Evolutionary conservation across 129 eudicot genomes (phyloP).

Genomic region (Chrysanthemum seticuspe): DNA sequence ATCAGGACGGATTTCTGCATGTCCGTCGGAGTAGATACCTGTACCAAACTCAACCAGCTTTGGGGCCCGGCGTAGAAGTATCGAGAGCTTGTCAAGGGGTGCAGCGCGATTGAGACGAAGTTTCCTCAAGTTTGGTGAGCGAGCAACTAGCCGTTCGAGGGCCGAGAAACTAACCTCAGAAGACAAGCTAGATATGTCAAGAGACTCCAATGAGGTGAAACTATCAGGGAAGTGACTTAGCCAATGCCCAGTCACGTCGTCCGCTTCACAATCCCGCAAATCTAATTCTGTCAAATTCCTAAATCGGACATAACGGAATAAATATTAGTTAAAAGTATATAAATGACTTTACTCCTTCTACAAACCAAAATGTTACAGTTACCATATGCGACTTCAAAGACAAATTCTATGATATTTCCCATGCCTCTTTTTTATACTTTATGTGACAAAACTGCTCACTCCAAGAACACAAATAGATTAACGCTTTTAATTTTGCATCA

Average conservation of each 20-base stretch:
- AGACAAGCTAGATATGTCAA: slow-evolving; percentile 58
- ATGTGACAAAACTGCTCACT: no score
- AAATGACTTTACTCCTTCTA: not conserved
- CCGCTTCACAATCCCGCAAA: slow-evolving; percentile 79
- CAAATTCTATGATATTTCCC: not conserved
- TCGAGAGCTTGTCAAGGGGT: slow-evolving; percentile 66
- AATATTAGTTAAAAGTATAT: not conserved
- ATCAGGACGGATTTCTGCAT: slow-evolving; percentile 59
- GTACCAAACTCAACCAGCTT: slow-evolving; percentile 73
- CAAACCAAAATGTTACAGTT: not conserved
- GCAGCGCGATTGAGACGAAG: slow-evolving; percentile 74
- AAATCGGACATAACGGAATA: not conserved
- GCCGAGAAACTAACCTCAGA: slow-evolving; percentile 70
- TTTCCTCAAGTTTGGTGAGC: slow-evolving; percentile 61
- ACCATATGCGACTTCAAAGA: not conserved
- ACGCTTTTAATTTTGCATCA: not conserved
- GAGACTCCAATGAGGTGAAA: slow-evolving; percentile 59
- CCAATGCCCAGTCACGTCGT: slow-evolving; percentile 78
- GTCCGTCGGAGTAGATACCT: slow-evolving; percentile 43
- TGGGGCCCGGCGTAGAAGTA: slow-evolving; percentile 54
- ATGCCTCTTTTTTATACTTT: not conserved
- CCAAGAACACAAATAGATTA: no score
- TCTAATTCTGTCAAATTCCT: slow-evolving; percentile 65
- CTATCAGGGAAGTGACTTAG: slow-evolving; percentile 72
- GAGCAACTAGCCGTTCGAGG: slow-evolving; percentile 66